A percentile compares a stretch with the other conserved stretches of the same genome.
Conservation (phyloP, 2,329 filamentous ascomycete genomes). For the Hysterium pulicare region DNA sequence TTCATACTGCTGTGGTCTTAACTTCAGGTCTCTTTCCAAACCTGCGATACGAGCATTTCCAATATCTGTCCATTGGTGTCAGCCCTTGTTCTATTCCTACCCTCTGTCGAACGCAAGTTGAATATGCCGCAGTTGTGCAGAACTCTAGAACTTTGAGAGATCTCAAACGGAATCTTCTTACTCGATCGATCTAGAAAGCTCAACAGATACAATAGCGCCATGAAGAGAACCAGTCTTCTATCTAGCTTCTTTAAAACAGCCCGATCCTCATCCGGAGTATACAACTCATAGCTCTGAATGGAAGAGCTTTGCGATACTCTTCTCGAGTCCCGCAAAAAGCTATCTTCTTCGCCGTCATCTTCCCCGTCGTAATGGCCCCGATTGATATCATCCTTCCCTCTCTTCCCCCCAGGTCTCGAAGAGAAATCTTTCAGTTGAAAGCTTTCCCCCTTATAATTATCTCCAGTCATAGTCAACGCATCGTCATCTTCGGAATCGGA, state of each 20-base stretch:
- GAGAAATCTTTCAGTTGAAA: constrained; percentile 2
- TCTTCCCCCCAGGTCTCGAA: not conserved
- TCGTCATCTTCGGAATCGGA: constrained; percentile 6
- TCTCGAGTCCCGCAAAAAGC: constrained; percentile 15
- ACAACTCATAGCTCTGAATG: constrained; percentile 49
- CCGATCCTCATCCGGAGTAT: constrained; percentile 67
- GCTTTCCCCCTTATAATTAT: not conserved
- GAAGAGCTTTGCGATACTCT: constrained; percentile 21
- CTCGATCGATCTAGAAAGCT: constrained; percentile 84
- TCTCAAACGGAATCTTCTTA: constrained; percentile 45
- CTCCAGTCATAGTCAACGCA: not conserved
- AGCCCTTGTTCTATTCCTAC: constrained; percentile 6
- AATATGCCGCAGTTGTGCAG: no score
- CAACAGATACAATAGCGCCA: constrained; percentile 78
- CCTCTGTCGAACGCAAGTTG: not conserved
- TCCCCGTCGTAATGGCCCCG: constrained; percentile 6
- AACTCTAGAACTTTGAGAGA: no score
- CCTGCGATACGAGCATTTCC: constrained; percentile 63
- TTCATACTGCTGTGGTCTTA: constrained; percentile 57
- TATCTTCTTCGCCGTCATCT: constrained; percentile 24
- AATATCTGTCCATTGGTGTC: constrained; percentile 42
- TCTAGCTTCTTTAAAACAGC: constrained; percentile 74
- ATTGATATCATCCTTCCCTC: not conserved
- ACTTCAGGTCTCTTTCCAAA: constrained; percentile 50
- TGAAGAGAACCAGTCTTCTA: constrained; percentile 70